Evolutionary conservation across 2,329 filamentous ascomycete species (phyloP).

Genomic region (Colletotrichum viniferum): DNA sequence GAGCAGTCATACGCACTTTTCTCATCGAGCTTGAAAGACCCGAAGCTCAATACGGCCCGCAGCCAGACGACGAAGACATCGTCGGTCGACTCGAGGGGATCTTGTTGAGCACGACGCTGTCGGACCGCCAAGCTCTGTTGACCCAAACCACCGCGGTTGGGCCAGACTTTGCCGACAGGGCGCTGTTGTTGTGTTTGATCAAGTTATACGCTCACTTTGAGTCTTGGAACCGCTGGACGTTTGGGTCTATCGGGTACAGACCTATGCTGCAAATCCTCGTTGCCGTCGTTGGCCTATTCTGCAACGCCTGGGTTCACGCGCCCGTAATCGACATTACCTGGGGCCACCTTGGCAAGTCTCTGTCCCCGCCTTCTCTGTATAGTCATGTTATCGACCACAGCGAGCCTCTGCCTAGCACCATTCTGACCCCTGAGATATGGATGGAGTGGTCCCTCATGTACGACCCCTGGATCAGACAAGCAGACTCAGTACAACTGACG

Average conservation of each 20-base stretch:
- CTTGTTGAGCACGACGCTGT: neutral
- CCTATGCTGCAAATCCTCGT: neutral
- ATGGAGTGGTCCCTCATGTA: conserved; percentile 13
- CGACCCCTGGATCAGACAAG: conserved; percentile 10
- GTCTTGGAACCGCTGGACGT: neutral
- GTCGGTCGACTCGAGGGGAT: neutral
- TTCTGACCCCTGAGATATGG: conserved; percentile 9
- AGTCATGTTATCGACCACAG: neutral
- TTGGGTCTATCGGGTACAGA: neutral
- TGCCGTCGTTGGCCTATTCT: conserved; percentile 7
- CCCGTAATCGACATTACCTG: conserved; percentile 1
- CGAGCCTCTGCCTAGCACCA: neutral
- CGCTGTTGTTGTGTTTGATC: neutral
- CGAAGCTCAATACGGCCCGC: neutral
- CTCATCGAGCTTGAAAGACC: conserved; percentile 17
- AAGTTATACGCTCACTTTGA: conserved; percentile 6
- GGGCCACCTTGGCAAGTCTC: neutral
- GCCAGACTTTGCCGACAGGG: neutral
- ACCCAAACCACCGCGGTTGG: neutral
- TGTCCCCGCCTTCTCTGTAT: neutral
- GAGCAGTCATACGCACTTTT: conserved; percentile 3
- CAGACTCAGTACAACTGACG: neutral
- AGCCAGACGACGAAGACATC: neutral
- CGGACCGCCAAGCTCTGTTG: neutral
- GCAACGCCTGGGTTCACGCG: conserved; percentile 9